phyloP scores from a whole-genome alignment of 768 basidiomycete genomes.

The Hygrocybe punicea region DNA sequence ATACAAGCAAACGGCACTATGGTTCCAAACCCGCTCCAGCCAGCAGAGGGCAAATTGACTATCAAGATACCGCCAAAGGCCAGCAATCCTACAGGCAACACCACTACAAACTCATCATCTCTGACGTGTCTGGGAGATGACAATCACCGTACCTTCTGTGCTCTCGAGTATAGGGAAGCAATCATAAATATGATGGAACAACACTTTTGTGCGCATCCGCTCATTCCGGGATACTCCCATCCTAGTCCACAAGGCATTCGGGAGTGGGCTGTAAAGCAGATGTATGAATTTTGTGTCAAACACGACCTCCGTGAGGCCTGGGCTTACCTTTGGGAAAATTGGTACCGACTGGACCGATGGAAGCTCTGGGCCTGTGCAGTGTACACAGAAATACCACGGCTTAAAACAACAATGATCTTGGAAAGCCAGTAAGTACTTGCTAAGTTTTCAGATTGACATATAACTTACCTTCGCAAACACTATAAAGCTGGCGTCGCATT shows the following conservation, averaged over 20 bases:
- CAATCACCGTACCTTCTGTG: constrained; percentile 20
- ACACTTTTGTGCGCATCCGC: constrained; percentile 21
- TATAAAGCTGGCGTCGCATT: constrained; percentile 31
- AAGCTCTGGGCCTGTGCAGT: constrained; percentile 25
- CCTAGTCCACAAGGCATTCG: constrained; percentile 19
- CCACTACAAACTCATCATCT: too few relatives aligned
- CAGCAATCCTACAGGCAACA: too few relatives aligned
- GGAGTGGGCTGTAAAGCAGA: constrained; percentile 23
- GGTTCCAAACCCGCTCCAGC: too few relatives aligned
- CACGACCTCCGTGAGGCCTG: constrained; percentile 19
- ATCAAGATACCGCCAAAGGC: too few relatives aligned
- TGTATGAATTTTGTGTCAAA: constrained; percentile 21
- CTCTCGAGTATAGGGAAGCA: constrained; percentile 8
- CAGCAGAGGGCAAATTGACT: too few relatives aligned
- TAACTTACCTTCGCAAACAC: constrained; percentile 7
- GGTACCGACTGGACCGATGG: constrained; percentile 23
- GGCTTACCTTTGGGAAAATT: too few relatives aligned
- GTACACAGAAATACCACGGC: constrained; percentile 17
- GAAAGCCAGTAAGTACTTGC: constrained; percentile 29
- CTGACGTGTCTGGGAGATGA: not conserved
- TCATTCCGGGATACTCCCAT: constrained; percentile 21
- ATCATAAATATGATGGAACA: constrained; percentile 19
- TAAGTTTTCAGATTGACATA: not conserved
- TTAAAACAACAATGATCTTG: constrained; percentile 31
- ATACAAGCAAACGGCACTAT: too few relatives aligned